Evolutionary conservation across 495 filamentous ascomycete species (phyloP), one percentile per base, ranked within the genome.

Genomic region (Penicillium riverlandense): DNA sequence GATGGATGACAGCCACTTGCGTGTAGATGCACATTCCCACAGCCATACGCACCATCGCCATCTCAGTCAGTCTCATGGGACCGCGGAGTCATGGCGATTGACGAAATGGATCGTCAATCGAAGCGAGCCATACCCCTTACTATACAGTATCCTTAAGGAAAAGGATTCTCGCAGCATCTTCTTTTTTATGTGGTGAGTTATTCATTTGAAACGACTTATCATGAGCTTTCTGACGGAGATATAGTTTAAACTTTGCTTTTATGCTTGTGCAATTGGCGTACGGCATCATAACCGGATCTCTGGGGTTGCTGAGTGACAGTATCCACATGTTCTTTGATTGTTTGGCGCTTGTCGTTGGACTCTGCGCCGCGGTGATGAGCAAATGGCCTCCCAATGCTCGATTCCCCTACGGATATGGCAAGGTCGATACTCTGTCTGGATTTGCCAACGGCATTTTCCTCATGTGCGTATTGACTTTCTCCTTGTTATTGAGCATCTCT

Each of bases 321-420:
- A 94, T 99, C 48, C 92, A 99, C 65, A 99, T 99, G 92, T 94
- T 99, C 59, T 99, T 99, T 50, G 92, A 99, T 62, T 99, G 92
- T 51, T 76, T 96, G 11, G 92, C 92, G 13, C 75, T 99, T 14
- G 83, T 85, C 1, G 87, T 97, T 11, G 92, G 92, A 11, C 76
- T 99, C 8, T 88, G 88, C 53, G 92, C 92, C n/a, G 84, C 94
- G 9, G 88, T 99, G 10, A 91, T 94, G 75, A 94, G 88, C 58
- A 97, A 97, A 64, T 96, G 91, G 91, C 89, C 90, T 1, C 84
- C 90, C 1, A 95, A 82, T 57, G 70, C 82, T 49, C 65, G 83
- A 13, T 97, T 96, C 50, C 92, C 92, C 0, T 97, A 96, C 58
- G 92, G 92, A 2, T 92, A 94, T 62, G 90, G 90, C 39, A 99